phyloP scores from a whole-genome alignment of 2,329 filamentous ascomycete species.

The Rhynchosporium secalis region DNA sequence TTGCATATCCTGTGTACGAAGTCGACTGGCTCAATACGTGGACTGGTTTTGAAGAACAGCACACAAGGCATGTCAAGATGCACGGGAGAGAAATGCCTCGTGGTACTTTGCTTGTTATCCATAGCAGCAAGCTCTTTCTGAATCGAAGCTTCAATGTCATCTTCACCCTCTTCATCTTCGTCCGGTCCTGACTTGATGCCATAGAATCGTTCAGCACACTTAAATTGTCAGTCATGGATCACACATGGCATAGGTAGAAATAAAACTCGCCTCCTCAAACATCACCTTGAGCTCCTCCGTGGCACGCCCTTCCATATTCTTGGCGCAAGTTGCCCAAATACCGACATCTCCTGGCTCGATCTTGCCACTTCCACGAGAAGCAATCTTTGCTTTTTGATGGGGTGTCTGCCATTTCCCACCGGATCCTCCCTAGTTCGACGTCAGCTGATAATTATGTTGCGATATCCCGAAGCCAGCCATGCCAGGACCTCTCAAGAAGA shows the following conservation, averaged over 20 bases:
- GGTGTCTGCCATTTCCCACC: constrained; percentile 62
- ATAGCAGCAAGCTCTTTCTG: constrained; percentile 68
- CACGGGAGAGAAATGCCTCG: constrained; percentile 52
- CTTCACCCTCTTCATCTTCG: constrained; percentile 45
- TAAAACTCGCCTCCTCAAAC: constrained; percentile 61
- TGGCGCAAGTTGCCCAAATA: constrained; percentile 76
- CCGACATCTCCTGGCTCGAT: constrained; percentile 70
- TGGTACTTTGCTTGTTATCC: constrained; percentile 45
- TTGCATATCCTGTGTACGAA: constrained; percentile 56
- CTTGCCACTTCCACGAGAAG: constrained; percentile 45
- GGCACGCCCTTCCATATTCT: constrained; percentile 69
- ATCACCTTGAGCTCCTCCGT: constrained; percentile 65
- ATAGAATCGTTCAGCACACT: constrained; percentile 68
- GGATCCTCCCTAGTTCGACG: constrained; percentile 45
- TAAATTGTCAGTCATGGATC: constrained; percentile 7
- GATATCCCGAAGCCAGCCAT: neutral
- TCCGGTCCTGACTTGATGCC: constrained; percentile 42
- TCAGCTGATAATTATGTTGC: neutral
- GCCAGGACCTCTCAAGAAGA: neutral
- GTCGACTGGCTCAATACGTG: constrained; percentile 56
- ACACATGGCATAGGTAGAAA: neutral
- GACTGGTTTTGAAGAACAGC: constrained; percentile 59
- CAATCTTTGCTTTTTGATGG: constrained; percentile 54
- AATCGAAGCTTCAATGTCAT: constrained; percentile 73
- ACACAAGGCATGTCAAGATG: constrained; percentile 61